Percentiles rank a stretch among this genome's conserved stretches.
Evolutionary conservation across 176 grass and related monocot genomes (phyloP).

Genomic region (Rhynchospora tenuis): DNA sequence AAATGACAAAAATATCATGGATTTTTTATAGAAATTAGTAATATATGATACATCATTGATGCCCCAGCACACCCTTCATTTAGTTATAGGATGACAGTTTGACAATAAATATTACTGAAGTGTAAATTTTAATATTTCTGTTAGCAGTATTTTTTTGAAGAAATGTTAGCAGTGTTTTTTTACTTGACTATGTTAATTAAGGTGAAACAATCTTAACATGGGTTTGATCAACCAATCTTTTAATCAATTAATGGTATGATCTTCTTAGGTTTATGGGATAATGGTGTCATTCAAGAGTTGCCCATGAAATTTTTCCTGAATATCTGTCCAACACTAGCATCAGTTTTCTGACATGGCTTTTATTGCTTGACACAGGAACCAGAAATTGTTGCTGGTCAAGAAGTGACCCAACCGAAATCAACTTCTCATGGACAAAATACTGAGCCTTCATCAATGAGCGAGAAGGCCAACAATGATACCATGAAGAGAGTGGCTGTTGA

Average conservation of each 20-base stretch:
- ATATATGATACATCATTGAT: no score
- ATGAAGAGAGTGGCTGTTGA: slow-evolving; percentile 27
- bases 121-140: neutral
- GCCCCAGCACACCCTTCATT: neutral
- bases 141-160: neutral
- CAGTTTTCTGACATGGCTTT: neutral
- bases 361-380: neutral
- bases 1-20: neutral
- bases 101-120: neutral
- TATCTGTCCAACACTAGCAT: neutral
- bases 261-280: neutral
- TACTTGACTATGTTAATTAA: neutral
- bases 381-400: slow-evolving; percentile 7
- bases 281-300: neutral
- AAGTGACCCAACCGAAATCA: slow-evolving; percentile 6
- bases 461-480: neutral
- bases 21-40: no score
- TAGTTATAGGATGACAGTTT: neutral
- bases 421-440: neutral
- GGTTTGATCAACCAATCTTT: neutral
- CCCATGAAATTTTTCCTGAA: neutral
- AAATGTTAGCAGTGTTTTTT: neutral
- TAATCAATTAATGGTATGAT: neutral
- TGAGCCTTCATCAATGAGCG: neutral
- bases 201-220: neutral